phyloP scores from a whole-genome alignment of 345 rosid genomes.

The Dovyalis caffra region DNA sequence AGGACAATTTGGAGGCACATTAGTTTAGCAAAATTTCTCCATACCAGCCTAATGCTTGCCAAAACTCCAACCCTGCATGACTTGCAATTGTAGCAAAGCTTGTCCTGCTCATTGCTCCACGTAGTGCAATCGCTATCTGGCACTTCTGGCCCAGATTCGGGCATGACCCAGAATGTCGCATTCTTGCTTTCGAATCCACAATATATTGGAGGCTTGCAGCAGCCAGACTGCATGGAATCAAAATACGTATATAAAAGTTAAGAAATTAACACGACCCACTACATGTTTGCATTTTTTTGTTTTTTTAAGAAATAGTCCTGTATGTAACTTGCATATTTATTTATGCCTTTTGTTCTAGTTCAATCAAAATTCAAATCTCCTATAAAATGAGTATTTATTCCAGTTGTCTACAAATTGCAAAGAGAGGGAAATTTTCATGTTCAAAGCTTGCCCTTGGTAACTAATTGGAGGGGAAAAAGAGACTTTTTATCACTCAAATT shows the following conservation, averaged over 20 bases:
- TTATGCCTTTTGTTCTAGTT: too few relatives aligned
- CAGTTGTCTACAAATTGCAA: too few relatives aligned
- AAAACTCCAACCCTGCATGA: conserved; percentile 19
- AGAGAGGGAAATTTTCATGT: too few relatives aligned
- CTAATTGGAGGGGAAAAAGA: too few relatives aligned
- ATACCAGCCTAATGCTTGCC: neutral
- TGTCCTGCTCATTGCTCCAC: conserved; percentile 17
- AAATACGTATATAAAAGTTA: too few relatives aligned
- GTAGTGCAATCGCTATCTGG: neutral
- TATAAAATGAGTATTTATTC: too few relatives aligned
- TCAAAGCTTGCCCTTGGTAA: too few relatives aligned
- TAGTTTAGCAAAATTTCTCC: conserved; percentile 12
- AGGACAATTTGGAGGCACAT: conserved; percentile 10
- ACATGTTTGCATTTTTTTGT: too few relatives aligned
- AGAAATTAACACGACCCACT: neutral
- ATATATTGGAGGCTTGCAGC: conserved; percentile 20
- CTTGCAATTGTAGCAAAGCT: conserved; percentile 20
- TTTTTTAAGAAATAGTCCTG: too few relatives aligned
- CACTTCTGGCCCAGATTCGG: conserved; percentile 1
- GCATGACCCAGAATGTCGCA: conserved; percentile 13
- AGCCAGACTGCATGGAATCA: neutral
- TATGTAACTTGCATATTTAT: neutral
- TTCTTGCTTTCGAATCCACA: conserved; percentile 18
- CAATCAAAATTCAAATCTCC: too few relatives aligned
- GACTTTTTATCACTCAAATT: too few relatives aligned